phyloP scores from a whole-genome alignment of 192 early-diverging fungal species.

The Chytriomyces sp. region DNA sequence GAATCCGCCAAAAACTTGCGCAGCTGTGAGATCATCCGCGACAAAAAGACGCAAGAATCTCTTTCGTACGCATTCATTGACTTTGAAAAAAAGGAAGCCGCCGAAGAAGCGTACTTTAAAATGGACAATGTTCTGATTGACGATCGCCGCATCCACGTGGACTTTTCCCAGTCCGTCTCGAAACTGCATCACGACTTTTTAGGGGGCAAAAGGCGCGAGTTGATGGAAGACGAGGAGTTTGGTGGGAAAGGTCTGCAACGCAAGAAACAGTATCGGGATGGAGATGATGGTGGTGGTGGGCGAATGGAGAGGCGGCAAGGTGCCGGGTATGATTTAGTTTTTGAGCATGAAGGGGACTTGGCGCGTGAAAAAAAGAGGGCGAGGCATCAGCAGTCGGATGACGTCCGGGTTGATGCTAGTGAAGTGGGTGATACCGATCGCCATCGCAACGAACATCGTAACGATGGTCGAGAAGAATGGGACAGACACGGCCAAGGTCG shows the following conservation, averaged over 20 bases:
- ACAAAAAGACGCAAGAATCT: conserved; percentile 79
- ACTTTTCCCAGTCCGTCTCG: conserved; percentile 96
- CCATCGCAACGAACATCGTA: too few relatives aligned
- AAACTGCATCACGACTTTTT: conserved; percentile 84
- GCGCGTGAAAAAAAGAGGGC: conserved; percentile 42
- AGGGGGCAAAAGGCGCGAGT: conserved; percentile 37
- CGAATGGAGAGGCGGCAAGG: conserved; percentile 4
- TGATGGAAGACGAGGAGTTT: conserved; percentile 36
- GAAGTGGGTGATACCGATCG: too few relatives aligned
- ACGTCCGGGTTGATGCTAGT: too few relatives aligned
- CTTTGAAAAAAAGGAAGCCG: conserved; percentile 83
- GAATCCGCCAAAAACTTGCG: background rate
- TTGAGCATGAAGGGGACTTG: conserved; percentile 52
- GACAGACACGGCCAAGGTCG: too few relatives aligned
- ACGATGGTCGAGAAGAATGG: too few relatives aligned
- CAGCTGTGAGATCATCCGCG: conserved; percentile 91
- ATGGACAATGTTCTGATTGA: conserved; percentile 97
- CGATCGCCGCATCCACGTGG: conserved; percentile 94
- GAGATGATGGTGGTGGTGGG: conserved; percentile 11
- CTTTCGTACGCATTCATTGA: conserved; percentile 97
- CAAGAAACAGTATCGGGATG: conserved; percentile 43
- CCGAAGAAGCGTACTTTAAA: conserved; percentile 94
- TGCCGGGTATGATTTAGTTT: conserved; percentile 49
- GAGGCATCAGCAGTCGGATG: background rate
- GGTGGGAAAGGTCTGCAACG: conserved; percentile 41